Conservation (phyloP, 371 early-diverging fungal species). For the Mycotypha africana region DNA sequence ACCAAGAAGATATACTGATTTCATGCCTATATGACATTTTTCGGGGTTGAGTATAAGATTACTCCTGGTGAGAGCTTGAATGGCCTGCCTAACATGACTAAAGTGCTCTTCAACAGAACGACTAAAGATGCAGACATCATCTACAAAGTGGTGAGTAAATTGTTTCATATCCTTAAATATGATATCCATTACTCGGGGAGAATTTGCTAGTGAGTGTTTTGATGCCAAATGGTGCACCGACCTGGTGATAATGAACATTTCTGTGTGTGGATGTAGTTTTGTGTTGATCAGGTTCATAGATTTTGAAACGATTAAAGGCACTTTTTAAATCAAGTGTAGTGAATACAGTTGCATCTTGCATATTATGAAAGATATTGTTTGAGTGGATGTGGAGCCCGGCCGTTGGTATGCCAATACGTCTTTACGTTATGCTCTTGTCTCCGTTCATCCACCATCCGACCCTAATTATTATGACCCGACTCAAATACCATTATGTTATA, state of each 20-base stretch:
- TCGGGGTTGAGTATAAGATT: conserved; percentile 12
- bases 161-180: conserved; percentile 8
- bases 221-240: conserved; percentile 7
- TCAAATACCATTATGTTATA: too few relatives aligned
- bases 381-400: too few relatives aligned
- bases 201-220: conserved; percentile 1
- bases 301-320: conserved; percentile 2
- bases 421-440: too few relatives aligned
- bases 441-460: too few relatives aligned
- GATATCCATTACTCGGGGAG: conserved; percentile 1
- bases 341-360: neutral
- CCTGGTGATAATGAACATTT: conserved; percentile 4
- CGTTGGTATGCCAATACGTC: too few relatives aligned
- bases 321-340: conserved; percentile 2
- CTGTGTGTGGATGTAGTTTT: conserved; percentile 8
- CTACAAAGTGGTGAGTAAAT: conserved; percentile 5
- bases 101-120: conserved; percentile 4
- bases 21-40: conserved; percentile 12
- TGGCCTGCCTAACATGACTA: conserved; percentile 6
- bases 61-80: conserved; percentile 1
- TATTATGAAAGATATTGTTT: conserved; percentile 2
- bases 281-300: neutral
- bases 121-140: conserved; percentile 9
- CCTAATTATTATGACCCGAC: too few relatives aligned
- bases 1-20: conserved; percentile 4